These are phyloP conservation scores for Peniophora sp. DNA, from an alignment of 1,284 basidiomycete genomes.

Conservation along the genomic window DNA sequence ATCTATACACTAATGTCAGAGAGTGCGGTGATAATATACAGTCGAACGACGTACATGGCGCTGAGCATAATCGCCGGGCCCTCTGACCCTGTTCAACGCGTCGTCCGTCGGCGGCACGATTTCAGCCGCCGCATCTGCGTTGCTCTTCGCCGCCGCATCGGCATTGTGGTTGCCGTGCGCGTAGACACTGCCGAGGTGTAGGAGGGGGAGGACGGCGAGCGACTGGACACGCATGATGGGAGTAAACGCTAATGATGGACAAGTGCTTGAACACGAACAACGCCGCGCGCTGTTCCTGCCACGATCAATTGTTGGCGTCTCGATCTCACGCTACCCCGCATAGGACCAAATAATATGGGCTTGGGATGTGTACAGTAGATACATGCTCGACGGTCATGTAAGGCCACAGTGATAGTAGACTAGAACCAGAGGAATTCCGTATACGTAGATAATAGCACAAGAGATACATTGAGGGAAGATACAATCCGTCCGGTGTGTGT, in stretches of 20 bases:
- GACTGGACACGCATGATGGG: conserved; percentile 9
- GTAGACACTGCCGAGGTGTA: conserved; percentile 13
- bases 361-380: too few relatives aligned
- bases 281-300: not conserved
- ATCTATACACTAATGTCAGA: conserved; percentile 42
- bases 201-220: conserved; percentile 5
- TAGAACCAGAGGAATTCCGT: too few relatives aligned
- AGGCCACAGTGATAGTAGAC: too few relatives aligned
- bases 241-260: not conserved
- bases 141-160: conserved; percentile 1
- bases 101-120: not conserved
- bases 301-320: not conserved
- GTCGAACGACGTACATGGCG: conserved; percentile 44
- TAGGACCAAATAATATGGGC: too few relatives aligned
- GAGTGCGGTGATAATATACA: conserved; percentile 4
- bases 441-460: too few relatives aligned
- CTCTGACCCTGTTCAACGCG: conserved; percentile 30
- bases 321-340: not conserved
- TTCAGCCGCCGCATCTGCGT: not conserved
- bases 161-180: conserved; percentile 33
- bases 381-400: too few relatives aligned
- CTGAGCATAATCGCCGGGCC: conserved; percentile 44
- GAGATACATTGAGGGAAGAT: too few relatives aligned
- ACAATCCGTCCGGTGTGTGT: too few relatives aligned
- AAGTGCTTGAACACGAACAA: not conserved